Evolutionary conservation across 345 rosid genomes (phyloP), one percentile per base, ranked within the genome.

Genomic region (Citropsis articulata): DNA sequence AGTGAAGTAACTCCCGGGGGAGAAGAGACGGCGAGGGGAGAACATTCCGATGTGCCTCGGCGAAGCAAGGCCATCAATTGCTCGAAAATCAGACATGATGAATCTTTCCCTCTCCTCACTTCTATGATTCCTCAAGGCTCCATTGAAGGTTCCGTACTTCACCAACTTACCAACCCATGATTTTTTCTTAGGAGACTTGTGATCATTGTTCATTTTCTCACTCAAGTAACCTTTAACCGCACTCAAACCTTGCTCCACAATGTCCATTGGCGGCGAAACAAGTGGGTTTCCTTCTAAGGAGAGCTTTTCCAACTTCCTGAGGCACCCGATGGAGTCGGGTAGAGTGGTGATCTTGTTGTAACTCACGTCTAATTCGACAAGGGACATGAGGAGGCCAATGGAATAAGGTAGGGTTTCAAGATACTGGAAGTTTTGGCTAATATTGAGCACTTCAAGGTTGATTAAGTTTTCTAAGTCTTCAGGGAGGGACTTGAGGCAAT

Each of bases 351-450:
- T 95, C 65, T 81, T 86, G 86, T 95, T 95, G 84, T 93, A 93
- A 75, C 98, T 95, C 13, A 87, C 85, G 70, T 95, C 98, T 25
- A 95, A 62, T 77, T 93, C 98, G 9, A 88, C 84, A 9, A 95
- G 93, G 64, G 95, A 91, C 16, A 90, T 55, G 33, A 95, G 87
- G 33, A 93, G 90, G 78, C 98, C 97, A 0, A 94, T 65, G 33
- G 97, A 90, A 77, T 86, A 85, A 0, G 98, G 98, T 1, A 95
- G 83, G 5, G 63, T 24, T 31, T 86, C 82, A 0, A 95, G 92
- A 83, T 87, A 84, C 9, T 91, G 98, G 77, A 95, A 95, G 77
- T 95, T 95, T 45, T 93, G 98, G 79, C 98, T 93, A 14, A 93
- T 83, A 42, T 95, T 95, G 21, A 95, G 92, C 64, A 87, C 80